Evolutionary conservation across 352 stramenopile genomes (phyloP), one percentile per base, ranked within the genome.

Genomic region (Plasmopara viticola): DNA sequence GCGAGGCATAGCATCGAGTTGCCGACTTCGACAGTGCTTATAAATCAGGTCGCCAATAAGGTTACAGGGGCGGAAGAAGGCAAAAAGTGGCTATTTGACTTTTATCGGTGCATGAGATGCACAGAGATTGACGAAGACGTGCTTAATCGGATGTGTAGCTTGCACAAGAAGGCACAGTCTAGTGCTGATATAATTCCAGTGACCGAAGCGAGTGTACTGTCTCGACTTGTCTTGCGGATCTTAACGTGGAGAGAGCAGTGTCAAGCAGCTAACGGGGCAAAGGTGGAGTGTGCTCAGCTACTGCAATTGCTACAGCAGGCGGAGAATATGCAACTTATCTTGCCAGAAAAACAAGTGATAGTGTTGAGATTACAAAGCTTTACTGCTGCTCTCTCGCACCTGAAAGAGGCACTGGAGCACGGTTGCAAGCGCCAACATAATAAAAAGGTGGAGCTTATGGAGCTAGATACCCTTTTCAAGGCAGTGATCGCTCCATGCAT

Each of bases 1-100:
- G 82, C 84, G n/a, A 60, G 66, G 13, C 84, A 93, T 52, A 90
- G 76, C 46, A 88, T 91, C 40, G 78, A 91, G 49, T 49, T 89
- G 17, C 76, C 76, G 4, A 68, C 66, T 20, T 56, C 68, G 14
- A 61, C 51, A 20, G 41, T 39, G 28, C 33, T 20, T 1, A 43
- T 13, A 25, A 46, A 54, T 13, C 31, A 48, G 5, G 45, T 20
- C 10, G 9, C 42, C 38, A 56, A 39, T 6, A 68, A 74, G 31
- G 15, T 28, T 0, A 64, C 58, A 6, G 48, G 57, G 4, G 71
- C 60, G 0, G 81, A 85, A 15, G 56, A 78, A 38, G 69, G 68
- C 42, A 69, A 64, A 38, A 76, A 75, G 44, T 92, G 81, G 81
- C 59, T 87, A 9, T 35, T 71, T 9, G 46, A 52, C 5, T 90